phyloP scores from a whole-genome alignment of 805 yeast genomes.

The Candida krabiensis region DNA sequence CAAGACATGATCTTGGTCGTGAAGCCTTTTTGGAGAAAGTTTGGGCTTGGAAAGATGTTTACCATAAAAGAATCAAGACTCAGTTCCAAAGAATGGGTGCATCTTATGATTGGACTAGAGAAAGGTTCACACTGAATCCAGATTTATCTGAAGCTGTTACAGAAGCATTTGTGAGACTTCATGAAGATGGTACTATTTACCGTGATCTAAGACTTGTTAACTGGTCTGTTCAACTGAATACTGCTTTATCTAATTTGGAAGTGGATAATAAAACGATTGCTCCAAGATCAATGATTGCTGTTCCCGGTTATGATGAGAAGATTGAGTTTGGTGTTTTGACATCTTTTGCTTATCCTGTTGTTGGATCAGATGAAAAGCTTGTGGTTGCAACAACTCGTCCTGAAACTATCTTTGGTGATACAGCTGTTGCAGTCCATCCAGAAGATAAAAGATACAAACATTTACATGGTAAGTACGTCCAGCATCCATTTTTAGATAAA shows the following conservation, averaged over 20 bases:
- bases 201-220: constrained; percentile 91
- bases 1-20: constrained; percentile 95
- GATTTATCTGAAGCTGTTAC: constrained; percentile 74
- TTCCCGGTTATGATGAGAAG: constrained; percentile 88
- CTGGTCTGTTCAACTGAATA: constrained; percentile 94
- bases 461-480: constrained; percentile 88
- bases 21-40: constrained; percentile 84
- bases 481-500: constrained; percentile 88
- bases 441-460: constrained; percentile 90
- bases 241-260: constrained; percentile 94
- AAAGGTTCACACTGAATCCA: constrained; percentile 89
- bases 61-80: constrained; percentile 78
- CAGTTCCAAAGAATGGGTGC: constrained; percentile 92
- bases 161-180: constrained; percentile 88
- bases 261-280: constrained; percentile 89
- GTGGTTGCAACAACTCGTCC: constrained; percentile 99
- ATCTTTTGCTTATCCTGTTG: constrained; percentile 90
- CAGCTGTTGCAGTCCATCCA: constrained; percentile 97
- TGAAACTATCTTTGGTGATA: constrained; percentile 96
- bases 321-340: constrained; percentile 97
- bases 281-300: constrained; percentile 76
- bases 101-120: constrained; percentile 94
- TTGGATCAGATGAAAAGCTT: constrained; percentile 78
- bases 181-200: constrained; percentile 93
- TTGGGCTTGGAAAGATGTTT: constrained; percentile 98